These are phyloP conservation scores for Omphalea diandra DNA, from an alignment of 441 rosid genomes.

Conservation along the genomic window DNA sequence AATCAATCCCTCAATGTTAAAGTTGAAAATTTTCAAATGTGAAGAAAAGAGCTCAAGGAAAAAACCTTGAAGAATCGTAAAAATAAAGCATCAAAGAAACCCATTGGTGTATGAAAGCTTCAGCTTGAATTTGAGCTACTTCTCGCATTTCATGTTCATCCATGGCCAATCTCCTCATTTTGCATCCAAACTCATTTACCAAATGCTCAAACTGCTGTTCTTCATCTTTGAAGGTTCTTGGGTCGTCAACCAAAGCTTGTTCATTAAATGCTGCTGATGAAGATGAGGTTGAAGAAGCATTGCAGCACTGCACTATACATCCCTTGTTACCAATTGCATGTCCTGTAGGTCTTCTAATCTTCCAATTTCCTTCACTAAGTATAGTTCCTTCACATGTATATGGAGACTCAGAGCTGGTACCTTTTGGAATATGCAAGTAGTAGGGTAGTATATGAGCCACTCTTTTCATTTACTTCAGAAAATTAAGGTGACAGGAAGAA, in stretches of 20 bases:
- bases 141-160: constrained; percentile 49
- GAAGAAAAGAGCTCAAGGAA: no score
- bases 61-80: constrained; percentile 73
- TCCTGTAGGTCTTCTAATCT: background rate
- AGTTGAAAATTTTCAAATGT: no score
- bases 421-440: constrained; percentile 4
- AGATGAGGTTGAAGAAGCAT: constrained; percentile 17
- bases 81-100: constrained; percentile 65
- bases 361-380: background rate
- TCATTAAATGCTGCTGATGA: constrained; percentile 14
- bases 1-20: no score
- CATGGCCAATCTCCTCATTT: constrained; percentile 51
- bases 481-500: background rate
- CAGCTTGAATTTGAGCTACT: constrained; percentile 71
- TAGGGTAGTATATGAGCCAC: constrained; percentile 22
- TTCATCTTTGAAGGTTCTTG: background rate
- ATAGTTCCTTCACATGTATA: background rate
- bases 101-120: constrained; percentile 72
- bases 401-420: background rate
- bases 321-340: background rate
- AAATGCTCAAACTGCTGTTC: constrained; percentile 28
- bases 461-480: background rate
- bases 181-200: constrained; percentile 66
- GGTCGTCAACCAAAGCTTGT: constrained; percentile 3
- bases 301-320: constrained; percentile 14